Base-by-base conservation (phyloP, 31 red algal species). In the Endocladia muricata region DNA sequence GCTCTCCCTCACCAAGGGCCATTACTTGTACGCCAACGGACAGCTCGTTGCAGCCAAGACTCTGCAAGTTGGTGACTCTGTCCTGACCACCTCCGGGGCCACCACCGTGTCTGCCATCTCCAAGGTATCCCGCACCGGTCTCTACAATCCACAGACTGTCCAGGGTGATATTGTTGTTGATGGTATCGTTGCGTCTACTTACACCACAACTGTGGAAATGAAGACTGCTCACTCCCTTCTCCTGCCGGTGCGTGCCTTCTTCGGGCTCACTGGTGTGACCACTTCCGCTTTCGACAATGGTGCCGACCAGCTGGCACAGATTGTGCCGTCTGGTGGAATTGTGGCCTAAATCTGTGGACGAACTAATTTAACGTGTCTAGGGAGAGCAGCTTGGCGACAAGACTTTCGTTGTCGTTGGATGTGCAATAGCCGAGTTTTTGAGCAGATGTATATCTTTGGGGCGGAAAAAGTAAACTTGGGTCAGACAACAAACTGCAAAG, bases 1-100 rank as follows among this genome's bases (percentile, higher is more conserved):
- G 22, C 31, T 92, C 39, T 32, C 41, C 2, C 28, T 83, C 30
- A 85, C 81, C 1, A 68, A 68, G 6, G 80, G 81, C 17, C 89
- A 92, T 44, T 92, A 92, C 67, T 42, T 92, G 4, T 82, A 81
- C 38, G 68, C 85, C 36, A 85, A 85, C 62, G 81, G 81, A 21
- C 19, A 48, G 22, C 39, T 92, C 3, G 74, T 63, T 21, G 81
- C 89, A 2, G 89, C 89, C 30, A 61, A 69, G 52, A 64, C 74
- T 37, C 65, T 83, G 17, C 64, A 41, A 33, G 68, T 85, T 29
- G 89, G 89, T 29, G 89, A 92, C 55, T 41, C 36, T n/a, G 55
- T 84, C 29, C n/a, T 40, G n/a, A 67, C 38, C 21, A 68, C 73
- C 7, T 41, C 41, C 13, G 74, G 76, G 8, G 21, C 67, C 21